Conservation (phyloP, 345 rosid genomes). For the Lepidium aucheri region DNA sequence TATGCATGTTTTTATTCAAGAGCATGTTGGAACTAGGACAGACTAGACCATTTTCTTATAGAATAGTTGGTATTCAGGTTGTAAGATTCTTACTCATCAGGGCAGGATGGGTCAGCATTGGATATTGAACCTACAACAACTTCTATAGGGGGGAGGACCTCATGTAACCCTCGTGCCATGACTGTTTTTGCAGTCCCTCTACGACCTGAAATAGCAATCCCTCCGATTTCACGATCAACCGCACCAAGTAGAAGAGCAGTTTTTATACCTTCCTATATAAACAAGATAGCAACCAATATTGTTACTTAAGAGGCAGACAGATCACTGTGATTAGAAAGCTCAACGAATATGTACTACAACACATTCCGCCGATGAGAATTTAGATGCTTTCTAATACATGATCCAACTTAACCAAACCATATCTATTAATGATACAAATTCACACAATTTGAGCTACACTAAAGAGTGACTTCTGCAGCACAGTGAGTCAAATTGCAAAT, state of each 20-base stretch:
- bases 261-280: slow-evolving; percentile 75
- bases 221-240: slow-evolving; percentile 87
- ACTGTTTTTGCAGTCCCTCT: slow-evolving; percentile 94
- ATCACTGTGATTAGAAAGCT: not conserved
- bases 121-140: slow-evolving; percentile 76
- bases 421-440: not conserved
- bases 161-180: slow-evolving; percentile 94
- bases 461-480: not conserved
- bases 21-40: not conserved
- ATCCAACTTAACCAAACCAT: not conserved
- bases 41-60: not conserved
- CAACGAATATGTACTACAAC: too few relatives aligned
- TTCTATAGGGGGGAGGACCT: slow-evolving; percentile 85
- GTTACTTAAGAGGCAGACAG: not conserved
- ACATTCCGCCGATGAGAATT: not conserved
- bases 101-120: slow-evolving; percentile 76
- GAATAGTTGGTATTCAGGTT: not conserved
- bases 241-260: slow-evolving; percentile 95
- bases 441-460: not conserved
- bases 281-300: not conserved
- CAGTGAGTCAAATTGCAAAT: not conserved
- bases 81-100: slow-evolving; percentile 60
- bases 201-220: slow-evolving; percentile 81
- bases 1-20: not conserved
- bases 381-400: not conserved